Evolutionary conservation across 78 protist genomes (phyloP).

Genomic region (Dictyostelium brefeldianum): DNA sequence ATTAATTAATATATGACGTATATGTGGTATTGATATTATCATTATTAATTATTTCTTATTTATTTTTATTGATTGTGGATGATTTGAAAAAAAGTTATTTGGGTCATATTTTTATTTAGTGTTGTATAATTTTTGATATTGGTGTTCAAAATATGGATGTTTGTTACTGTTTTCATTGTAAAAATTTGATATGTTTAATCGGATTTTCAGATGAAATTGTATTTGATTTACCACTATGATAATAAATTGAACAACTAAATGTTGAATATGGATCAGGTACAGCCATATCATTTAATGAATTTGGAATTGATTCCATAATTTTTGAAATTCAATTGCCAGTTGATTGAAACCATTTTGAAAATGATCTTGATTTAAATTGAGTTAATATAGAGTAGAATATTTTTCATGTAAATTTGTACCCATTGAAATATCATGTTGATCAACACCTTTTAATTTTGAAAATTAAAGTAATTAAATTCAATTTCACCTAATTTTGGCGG

Average conservation of each 20-base stretch:
- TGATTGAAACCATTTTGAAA: background rate
- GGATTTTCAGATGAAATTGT: background rate
- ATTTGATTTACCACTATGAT: slow-evolving; percentile 5
- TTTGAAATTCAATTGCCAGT: background rate
- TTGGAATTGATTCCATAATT: background rate
- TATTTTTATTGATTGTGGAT: background rate
- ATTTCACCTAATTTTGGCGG: background rate
- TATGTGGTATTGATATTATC: no score
- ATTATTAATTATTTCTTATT: background rate
- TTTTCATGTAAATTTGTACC: background rate
- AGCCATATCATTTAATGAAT: background rate
- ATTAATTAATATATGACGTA: no score
- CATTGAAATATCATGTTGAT: background rate
- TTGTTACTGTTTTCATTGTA: background rate
- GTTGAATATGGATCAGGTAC: background rate
- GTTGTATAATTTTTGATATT: background rate
- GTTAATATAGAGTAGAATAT: background rate
- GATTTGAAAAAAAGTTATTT: slow-evolving; percentile 11
- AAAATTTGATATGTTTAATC: background rate
- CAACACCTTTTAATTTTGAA: background rate
- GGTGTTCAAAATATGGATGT: slow-evolving; percentile 18
- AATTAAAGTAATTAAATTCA: background rate
- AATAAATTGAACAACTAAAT: background rate
- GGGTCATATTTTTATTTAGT: slow-evolving; percentile 61
- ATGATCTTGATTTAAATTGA: background rate